These are phyloP conservation scores for Dioscorea dumetorum DNA, from an alignment of 106 monocot species.

Conservation along the genomic window DNA sequence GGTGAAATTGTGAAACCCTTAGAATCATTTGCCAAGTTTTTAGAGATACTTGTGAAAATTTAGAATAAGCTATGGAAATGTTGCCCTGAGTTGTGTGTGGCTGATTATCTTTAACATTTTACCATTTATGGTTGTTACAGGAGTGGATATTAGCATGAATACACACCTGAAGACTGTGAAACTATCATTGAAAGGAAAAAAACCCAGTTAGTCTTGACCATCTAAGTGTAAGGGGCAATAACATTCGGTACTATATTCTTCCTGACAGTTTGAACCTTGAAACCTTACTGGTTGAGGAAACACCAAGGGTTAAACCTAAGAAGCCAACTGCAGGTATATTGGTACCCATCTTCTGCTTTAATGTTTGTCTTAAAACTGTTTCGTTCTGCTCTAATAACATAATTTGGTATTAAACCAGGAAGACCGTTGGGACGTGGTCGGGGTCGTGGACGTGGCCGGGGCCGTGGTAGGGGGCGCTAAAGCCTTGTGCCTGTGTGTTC, in stretches of 20 bases:
- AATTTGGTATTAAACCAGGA: slow-evolving; percentile 25
- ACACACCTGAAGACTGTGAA: slow-evolving; percentile 95
- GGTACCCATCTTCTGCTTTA: background rate
- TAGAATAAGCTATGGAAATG: no score
- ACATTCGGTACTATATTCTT: slow-evolving; percentile 87
- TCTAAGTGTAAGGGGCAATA: slow-evolving; percentile 86
- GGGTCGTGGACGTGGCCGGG: slow-evolving; percentile 72
- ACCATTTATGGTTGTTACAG: slow-evolving; percentile 19
- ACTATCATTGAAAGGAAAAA: slow-evolving; percentile 84
- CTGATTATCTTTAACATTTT: no score
- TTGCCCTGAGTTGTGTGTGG: no score
- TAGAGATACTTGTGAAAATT: no score
- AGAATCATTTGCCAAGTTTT: no score
- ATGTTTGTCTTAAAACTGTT: background rate
- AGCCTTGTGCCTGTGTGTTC: background rate
- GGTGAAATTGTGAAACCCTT: no score
- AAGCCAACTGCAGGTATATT: slow-evolving; percentile 74
- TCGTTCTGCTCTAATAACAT: background rate
- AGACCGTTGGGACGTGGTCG: slow-evolving; percentile 63
- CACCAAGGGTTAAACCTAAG: slow-evolving; percentile 88
- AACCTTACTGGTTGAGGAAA: slow-evolving; percentile 88
- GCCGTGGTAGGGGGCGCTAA: slow-evolving; percentile 69
- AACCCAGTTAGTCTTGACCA: slow-evolving; percentile 90
- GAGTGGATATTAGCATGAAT: slow-evolving; percentile 96
- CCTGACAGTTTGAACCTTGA: slow-evolving; percentile 97